Evolutionary conservation across 306 rosid species (phyloP).

Genomic region (Betula pendula): DNA sequence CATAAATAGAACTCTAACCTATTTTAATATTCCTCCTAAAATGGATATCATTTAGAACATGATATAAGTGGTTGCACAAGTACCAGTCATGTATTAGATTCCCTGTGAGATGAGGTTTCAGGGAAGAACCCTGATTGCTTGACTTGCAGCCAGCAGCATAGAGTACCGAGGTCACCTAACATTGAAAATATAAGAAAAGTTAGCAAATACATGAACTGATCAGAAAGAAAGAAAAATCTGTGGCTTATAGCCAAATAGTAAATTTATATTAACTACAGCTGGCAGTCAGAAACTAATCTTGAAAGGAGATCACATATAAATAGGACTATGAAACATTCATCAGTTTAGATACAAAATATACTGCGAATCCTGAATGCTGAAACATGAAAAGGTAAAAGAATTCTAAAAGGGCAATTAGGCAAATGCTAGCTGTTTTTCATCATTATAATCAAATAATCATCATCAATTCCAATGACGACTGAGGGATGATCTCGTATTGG

Average conservation of each 20-base stretch:
- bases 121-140: constrained; percentile 63
- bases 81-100: constrained; percentile 86
- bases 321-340: not conserved
- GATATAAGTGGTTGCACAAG: constrained; percentile 13
- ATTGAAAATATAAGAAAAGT: constrained; percentile 31
- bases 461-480: no score
- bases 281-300: not conserved
- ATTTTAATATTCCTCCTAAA: not conserved
- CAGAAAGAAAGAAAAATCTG: constrained; percentile 13
- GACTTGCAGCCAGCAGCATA: constrained; percentile 71
- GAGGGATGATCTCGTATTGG: no score
- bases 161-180: constrained; percentile 65
- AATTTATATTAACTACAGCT: not conserved
- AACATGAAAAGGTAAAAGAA: no score
- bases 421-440: no score
- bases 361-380: not conserved
- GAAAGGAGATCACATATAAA: not conserved
- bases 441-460: no score
- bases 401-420: no score
- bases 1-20: not conserved
- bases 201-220: constrained; percentile 16
- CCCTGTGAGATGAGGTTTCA: constrained; percentile 72
- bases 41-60: constrained; percentile 17
- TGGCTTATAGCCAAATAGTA: not conserved
- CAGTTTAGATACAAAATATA: not conserved